These are phyloP conservation scores for Candida lessepsii DNA, from an alignment of 805 yeast genomes.

Conservation along the genomic window DNA sequence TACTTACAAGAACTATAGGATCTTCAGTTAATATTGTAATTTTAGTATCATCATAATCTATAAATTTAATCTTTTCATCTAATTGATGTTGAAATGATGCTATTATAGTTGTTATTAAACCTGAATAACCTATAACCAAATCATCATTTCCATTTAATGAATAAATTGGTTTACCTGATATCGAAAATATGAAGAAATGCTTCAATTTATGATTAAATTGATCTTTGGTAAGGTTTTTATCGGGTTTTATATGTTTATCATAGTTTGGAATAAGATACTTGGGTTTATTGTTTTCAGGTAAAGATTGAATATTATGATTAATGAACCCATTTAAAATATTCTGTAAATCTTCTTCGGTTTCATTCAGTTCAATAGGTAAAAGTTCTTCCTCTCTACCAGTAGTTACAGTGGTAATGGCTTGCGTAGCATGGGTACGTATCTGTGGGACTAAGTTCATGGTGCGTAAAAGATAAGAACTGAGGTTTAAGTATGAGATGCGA, in stretches of 20 bases:
- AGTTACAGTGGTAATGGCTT: conserved; percentile 4
- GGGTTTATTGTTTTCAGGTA: conserved; percentile 3
- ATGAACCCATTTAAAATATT: conserved; percentile 23
- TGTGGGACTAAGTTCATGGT: conserved; percentile 5
- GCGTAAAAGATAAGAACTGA: too few relatives aligned
- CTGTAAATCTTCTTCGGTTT: conserved; percentile 24
- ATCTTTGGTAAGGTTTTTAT: conserved; percentile 14
- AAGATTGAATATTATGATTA: conserved; percentile 12
- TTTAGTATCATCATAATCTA: conserved; percentile 46
- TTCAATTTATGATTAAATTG: conserved; percentile 43
- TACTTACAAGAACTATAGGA: conserved; percentile 75
- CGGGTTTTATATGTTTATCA: conserved; percentile 17
- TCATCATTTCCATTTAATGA: conserved; percentile 74
- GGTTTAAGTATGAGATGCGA: too few relatives aligned
- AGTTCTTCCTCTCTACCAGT: conserved; percentile 5
- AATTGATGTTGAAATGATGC: conserved; percentile 57
- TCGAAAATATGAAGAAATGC: conserved; percentile 75
- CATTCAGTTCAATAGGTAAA: neutral
- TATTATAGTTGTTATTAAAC: conserved; percentile 76
- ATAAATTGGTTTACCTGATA: conserved; percentile 88
- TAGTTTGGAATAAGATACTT: conserved; percentile 10
- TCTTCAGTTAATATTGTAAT: conserved; percentile 60
- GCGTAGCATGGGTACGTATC: conserved; percentile 4
- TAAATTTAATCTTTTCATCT: conserved; percentile 43
- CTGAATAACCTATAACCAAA: conserved; percentile 66